A percentile compares a stretch with the other conserved stretches of the same genome.
These are phyloP conservation scores for Hibiscus syriacus DNA, from an alignment of 345 rosid genomes.

Conservation along the genomic window DNA sequence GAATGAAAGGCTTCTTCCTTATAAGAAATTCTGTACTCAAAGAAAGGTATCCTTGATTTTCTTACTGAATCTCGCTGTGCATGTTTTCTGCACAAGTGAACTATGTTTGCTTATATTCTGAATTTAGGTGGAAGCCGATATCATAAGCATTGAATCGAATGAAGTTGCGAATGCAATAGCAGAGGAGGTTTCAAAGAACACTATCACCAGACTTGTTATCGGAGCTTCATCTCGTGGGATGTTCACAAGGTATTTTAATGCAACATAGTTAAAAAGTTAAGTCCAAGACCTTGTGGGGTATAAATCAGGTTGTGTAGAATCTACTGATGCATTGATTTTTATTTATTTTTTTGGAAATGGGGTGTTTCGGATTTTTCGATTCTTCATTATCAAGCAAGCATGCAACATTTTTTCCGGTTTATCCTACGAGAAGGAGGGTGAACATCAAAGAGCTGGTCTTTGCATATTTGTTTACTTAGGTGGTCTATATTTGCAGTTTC, in stretches of 20 bases:
- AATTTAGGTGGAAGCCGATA: conserved; percentile 49
- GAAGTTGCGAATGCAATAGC: conserved; percentile 63
- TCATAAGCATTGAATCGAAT: conserved; percentile 49
- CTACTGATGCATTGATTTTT: background rate
- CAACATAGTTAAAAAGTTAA: too few relatives aligned
- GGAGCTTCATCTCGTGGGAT: conserved; percentile 62
- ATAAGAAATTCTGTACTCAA: conserved; percentile 50
- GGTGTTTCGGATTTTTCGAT: background rate
- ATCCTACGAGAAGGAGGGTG: background rate
- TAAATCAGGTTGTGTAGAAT: background rate
- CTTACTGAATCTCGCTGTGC: background rate
- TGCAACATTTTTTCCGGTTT: background rate
- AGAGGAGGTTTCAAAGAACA: conserved; percentile 44
- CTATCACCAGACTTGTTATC: conserved; percentile 60
- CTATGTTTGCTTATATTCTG: conserved; percentile 9
- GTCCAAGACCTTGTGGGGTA: too few relatives aligned
- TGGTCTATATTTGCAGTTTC: background rate
- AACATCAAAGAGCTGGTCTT: background rate
- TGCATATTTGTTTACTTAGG: background rate
- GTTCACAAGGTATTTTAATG: conserved; percentile 37
- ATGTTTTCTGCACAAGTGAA: background rate
- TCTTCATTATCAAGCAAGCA: background rate
- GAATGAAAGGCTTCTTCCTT: conserved; percentile 51
- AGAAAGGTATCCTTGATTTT: conserved; percentile 41
- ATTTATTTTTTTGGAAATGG: background rate